These are phyloP conservation scores for Moniliella sp. DNA, from an alignment of 1,284 basidiomycete species.

Conservation along the genomic window DNA sequence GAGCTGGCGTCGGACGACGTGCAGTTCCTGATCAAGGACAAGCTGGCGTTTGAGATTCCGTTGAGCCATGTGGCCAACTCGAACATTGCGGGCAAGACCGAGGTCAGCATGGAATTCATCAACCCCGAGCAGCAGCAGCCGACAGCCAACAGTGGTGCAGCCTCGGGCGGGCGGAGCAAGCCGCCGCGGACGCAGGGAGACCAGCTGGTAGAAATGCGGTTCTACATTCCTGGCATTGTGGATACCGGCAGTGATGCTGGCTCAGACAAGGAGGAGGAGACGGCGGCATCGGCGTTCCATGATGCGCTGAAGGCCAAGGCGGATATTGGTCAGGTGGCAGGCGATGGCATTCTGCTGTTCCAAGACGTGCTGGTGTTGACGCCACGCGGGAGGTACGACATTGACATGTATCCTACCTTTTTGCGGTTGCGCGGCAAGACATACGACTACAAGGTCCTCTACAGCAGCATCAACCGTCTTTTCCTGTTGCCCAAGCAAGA, in stretches of 20 bases:
- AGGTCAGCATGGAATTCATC: conserved; percentile 85
- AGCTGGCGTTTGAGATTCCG: conserved; percentile 75
- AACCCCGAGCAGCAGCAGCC: conserved; percentile 36
- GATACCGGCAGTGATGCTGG: conserved; percentile 34
- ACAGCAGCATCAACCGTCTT: conserved; percentile 63
- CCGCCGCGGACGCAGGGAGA: conserved; percentile 5
- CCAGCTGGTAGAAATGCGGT: conserved; percentile 83
- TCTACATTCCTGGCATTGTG: conserved; percentile 69
- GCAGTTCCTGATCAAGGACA: conserved; percentile 75
- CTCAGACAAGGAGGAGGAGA: conserved; percentile 42
- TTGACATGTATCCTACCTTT: conserved; percentile 91
- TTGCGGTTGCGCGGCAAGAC: conserved; percentile 84
- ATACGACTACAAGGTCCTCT: conserved; percentile 95
- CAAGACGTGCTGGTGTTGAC: conserved; percentile 91
- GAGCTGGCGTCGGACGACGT: conserved; percentile 48
- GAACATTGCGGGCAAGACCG: conserved; percentile 86
- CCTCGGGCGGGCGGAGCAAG: conserved; percentile 5
- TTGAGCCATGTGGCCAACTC: conserved; percentile 74
- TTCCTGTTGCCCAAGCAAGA: conserved; percentile 95
- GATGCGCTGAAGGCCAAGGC: conserved; percentile 89
- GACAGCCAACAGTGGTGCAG: conserved; percentile 25
- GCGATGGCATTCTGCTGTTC: conserved; percentile 80
- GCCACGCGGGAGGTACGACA: conserved; percentile 77
- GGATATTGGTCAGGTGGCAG: conserved; percentile 73
- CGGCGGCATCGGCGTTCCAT: conserved; percentile 86